Evolutionary conservation across 257 asterid genomes (phyloP).

Genomic region (Capsicum chinense): DNA sequence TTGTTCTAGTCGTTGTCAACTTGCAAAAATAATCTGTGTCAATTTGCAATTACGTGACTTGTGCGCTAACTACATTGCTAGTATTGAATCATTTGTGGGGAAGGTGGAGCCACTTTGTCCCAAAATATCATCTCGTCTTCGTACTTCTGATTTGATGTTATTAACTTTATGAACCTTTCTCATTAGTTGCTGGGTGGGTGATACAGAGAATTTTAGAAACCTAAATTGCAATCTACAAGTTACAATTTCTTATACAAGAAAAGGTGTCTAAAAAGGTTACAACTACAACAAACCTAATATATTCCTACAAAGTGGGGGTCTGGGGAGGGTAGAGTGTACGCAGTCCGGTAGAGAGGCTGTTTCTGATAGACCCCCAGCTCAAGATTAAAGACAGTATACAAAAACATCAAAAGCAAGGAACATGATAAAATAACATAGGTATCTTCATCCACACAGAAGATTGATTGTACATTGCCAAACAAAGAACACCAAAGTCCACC

Average conservation of each 20-base stretch:
- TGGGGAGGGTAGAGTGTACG: too few relatives aligned
- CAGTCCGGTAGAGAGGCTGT: too few relatives aligned
- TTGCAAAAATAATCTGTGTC: background rate
- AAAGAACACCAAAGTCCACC: too few relatives aligned
- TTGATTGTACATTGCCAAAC: too few relatives aligned
- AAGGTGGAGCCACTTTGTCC: slow-evolving; percentile 8
- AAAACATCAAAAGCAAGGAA: too few relatives aligned
- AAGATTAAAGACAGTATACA: too few relatives aligned
- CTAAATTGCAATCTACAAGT: background rate
- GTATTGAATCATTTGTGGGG: background rate
- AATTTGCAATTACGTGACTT: background rate
- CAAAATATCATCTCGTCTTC: slow-evolving; percentile 6
- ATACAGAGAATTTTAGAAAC: background rate
- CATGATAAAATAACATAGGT: too few relatives aligned
- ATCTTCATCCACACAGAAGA: too few relatives aligned
- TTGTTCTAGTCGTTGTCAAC: background rate
- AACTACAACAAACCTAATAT: too few relatives aligned
- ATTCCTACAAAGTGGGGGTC: too few relatives aligned
- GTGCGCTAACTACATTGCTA: too few relatives aligned
- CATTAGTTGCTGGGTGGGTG: background rate
- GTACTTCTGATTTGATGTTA: background rate
- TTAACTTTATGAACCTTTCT: background rate
- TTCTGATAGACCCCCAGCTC: too few relatives aligned
- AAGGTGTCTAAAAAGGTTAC: background rate
- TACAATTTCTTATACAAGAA: background rate